phyloP scores from a whole-genome alignment of 2,329 filamentous ascomycete species.

The Trichoderma cornu-damae region DNA sequence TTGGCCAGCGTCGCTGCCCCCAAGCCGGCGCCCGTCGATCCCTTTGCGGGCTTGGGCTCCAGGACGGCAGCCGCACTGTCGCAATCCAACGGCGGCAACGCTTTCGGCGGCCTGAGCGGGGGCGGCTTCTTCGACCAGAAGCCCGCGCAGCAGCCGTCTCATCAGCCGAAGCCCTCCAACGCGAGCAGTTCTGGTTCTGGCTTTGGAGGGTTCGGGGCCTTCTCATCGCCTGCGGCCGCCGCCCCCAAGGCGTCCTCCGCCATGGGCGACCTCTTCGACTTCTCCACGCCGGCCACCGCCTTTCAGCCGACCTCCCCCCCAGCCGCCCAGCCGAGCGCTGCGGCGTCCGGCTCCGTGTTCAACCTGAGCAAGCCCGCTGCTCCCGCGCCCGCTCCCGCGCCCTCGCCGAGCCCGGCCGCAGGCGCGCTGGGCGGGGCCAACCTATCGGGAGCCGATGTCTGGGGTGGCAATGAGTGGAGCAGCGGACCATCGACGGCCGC shows the following conservation, averaged over 20 bases:
- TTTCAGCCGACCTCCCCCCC: conserved; percentile 42
- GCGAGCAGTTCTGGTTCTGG: conserved; percentile 59
- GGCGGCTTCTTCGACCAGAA: conserved; percentile 80
- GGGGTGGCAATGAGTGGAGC: conserved; percentile 84
- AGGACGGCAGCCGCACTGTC: conserved; percentile 32
- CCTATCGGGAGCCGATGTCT: conserved; percentile 62
- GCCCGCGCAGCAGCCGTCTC: conserved; percentile 55
- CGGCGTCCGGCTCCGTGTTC: conserved; percentile 63
- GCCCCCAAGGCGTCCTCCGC: conserved; percentile 45
- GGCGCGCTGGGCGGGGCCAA: conserved; percentile 37
- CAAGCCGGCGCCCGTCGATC: conserved; percentile 43
- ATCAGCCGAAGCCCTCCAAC: conserved; percentile 49
- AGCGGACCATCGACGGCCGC: conserved; percentile 34
- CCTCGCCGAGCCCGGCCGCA: conserved; percentile 31
- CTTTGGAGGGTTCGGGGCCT: conserved; percentile 63
- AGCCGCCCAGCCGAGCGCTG: conserved; percentile 36
- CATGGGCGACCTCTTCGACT: conserved; percentile 77
- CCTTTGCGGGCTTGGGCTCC: conserved; percentile 57
- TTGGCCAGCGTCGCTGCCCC: conserved; percentile 37
- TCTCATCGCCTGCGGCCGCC: conserved; percentile 44
- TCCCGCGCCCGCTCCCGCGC: conserved; percentile 31
- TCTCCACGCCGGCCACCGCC: conserved; percentile 52
- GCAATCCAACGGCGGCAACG: conserved; percentile 31
- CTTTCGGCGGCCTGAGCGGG: conserved; percentile 56
- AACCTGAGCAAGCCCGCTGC: conserved; percentile 58